Base-by-base conservation (phyloP, 257 asterid genomes). In the Forsythia viridissima region DNA sequence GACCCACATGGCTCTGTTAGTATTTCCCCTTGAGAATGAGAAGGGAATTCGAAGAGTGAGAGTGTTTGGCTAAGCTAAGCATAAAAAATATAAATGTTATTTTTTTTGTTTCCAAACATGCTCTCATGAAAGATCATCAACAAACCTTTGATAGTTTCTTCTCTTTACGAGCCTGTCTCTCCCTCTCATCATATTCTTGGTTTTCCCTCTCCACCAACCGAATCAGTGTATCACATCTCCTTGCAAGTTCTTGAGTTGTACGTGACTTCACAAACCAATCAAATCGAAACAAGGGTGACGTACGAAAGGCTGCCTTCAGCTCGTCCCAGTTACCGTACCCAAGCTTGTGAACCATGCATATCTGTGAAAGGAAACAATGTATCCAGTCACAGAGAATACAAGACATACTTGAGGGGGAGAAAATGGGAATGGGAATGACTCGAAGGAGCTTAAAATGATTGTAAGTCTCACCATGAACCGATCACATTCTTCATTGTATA, bases 311-410 rank as follows among this genome's bases (percentile, higher is more conserved):
- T 38, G 98, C 93, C 90, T 96, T 96, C 80, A 96, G 86, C 86
- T 92, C 99, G 24, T 96, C 99, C 99, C 99, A 96, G 83, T 96
- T 96, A 37, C 99, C 99, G 75, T 96, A 96, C 21, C 98, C 99
- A 70, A 96, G 98, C 86, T 93, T 96, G 92, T 93, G 98, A 82
- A 94, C 94, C 98, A 90, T 92, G 90, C 99, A 96, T 61, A 96
- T 90, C 99, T 96, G 86, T 30, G 12, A 16, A 76, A 77, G 24
- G 77, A 57, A 57, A 48, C 44, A 21, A 72, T 40, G 21, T 34
- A 10, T 52, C 9, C 43, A 41, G 51, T 67, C 6, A 75, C 38
- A 38, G 24, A 74, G 59, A 30, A 21, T 10, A 61, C 67, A 78
- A 71, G 46, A 70, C 16, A 37, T 13, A 36, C 38, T 18, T 43